Conservation (phyloP, 257 asterid genomes). For the Solanum pennellii region DNA sequence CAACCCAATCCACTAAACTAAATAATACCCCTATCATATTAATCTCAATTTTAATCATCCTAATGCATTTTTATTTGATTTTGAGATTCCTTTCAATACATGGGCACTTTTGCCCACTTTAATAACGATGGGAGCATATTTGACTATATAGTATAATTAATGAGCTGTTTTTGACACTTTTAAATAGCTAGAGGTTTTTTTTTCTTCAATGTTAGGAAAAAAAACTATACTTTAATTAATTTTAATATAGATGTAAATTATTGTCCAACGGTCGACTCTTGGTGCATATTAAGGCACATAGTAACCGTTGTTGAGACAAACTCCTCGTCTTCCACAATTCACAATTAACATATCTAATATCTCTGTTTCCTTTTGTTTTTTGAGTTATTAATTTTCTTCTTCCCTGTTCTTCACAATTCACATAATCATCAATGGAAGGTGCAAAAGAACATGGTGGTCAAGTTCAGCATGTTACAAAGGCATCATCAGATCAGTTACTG, state of each 20-base stretch:
- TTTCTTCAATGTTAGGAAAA: too few species aligned
- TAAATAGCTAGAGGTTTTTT: neutral
- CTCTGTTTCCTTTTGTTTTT: neutral
- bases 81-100: neutral
- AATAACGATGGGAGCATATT: neutral
- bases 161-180: neutral
- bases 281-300: neutral
- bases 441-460: conserved; percentile 11
- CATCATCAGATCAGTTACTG: conserved; percentile 73
- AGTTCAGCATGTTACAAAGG: conserved; percentile 67
- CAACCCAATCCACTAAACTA: neutral
- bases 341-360: neutral
- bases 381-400: neutral
- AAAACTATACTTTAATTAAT: neutral
- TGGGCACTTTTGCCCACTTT: neutral
- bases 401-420: neutral
- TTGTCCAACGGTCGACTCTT: neutral
- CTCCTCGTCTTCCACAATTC: neutral
- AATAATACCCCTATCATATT: neutral
- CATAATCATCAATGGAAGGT: neutral
- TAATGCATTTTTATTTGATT: neutral
- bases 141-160: too few species aligned
- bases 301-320: neutral
- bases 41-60: neutral
- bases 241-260: neutral